Evolutionary conservation across 805 yeast species (phyloP), one percentile per base, ranked within the genome.

Genomic region (Hanseniaspora guilliermondii): DNA sequence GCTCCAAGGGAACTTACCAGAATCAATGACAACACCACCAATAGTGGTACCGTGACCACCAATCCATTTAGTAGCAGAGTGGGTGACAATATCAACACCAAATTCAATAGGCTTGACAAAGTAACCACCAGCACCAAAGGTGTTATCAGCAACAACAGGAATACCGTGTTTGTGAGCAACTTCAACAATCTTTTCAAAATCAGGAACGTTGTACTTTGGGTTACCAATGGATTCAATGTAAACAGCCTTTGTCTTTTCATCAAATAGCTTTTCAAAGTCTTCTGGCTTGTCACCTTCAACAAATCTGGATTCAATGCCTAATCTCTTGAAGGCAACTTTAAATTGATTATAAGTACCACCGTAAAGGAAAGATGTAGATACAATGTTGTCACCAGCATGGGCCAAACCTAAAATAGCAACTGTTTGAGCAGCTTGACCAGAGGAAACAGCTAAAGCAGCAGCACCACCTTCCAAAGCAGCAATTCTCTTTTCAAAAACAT

Each of bases 321-420:
- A 73, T 65, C 94, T 79, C 71, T 86, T 85, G 76, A 91, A 85
- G 22, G 93, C 82, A 60, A 87, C 94, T 70, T 87, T 88, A 76
- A 91, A 86, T 68, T 91, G 96, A 68, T 91, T 91, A 73, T 83
- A 88, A 56, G 97, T 89, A 64, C 98, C 98, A 60, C 98, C 98
- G 67, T 93, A 91, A 58, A 91, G 74, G 73, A 67, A 87, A 6
- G 95, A 78, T 24, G 96, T 83, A 32, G 96, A 82, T 54, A 91
- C 79, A 60, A 91, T 78, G 72, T 93, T 93, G 66, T 87, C 95
- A 62, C 97, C 97, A 55, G 79, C 68, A 61, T 84, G 87, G 38
- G 96, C 94, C 61, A 88, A 75, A 55, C 87, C 87, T 36, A 85
- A 76, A 66, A 88, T 74, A 21, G 96, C 95, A 56, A 85, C 66